Conservation (phyloP, 1,284 basidiomycete genomes). For the Fomitopsis schrenkii region DNA sequence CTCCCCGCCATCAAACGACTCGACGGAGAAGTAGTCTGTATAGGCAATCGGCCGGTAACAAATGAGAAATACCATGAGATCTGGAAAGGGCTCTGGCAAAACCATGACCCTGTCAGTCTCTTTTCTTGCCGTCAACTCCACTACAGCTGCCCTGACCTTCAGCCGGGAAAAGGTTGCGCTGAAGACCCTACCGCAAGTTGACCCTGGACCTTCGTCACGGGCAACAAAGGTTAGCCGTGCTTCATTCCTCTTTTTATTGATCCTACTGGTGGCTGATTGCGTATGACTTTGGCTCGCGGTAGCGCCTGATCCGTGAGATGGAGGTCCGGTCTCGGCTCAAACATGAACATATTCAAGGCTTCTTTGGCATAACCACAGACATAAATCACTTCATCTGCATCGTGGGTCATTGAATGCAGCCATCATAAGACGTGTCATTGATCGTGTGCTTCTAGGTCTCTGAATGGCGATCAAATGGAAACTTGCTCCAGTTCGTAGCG, state of each 20-base stretch:
- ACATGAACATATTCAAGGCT: slow-evolving; percentile 44
- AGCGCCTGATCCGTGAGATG: slow-evolving; percentile 55
- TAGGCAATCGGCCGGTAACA: slow-evolving; percentile 33
- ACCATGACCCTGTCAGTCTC: slow-evolving; percentile 33
- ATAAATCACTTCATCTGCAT: slow-evolving; percentile 28
- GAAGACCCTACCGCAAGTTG: slow-evolving; percentile 45
- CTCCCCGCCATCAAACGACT: slow-evolving; percentile 45
- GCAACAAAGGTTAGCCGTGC: slow-evolving; percentile 31
- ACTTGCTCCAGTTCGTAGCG: slow-evolving; percentile 40
- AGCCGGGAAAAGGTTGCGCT: slow-evolving; percentile 43
- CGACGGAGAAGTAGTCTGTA: slow-evolving; percentile 43
- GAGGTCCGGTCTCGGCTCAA: slow-evolving; percentile 47
- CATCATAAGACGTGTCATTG: too few relatives aligned
- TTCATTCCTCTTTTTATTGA: background rate
- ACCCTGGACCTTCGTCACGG: slow-evolving; percentile 30
- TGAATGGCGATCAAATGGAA: slow-evolving; percentile 54
- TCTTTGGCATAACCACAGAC: slow-evolving; percentile 52
- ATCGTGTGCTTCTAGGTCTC: slow-evolving; percentile 39
- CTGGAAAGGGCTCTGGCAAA: slow-evolving; percentile 48
- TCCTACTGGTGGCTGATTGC: too few relatives aligned
- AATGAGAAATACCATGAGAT: slow-evolving; percentile 48
- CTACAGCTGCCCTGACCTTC: too few relatives aligned
- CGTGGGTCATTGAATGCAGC: background rate
- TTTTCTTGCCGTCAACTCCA: background rate
- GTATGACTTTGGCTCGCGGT: background rate